Base-by-base conservation (phyloP, 2,329 filamentous ascomycete genomes). In the Ophiostoma ulmi region DNA sequence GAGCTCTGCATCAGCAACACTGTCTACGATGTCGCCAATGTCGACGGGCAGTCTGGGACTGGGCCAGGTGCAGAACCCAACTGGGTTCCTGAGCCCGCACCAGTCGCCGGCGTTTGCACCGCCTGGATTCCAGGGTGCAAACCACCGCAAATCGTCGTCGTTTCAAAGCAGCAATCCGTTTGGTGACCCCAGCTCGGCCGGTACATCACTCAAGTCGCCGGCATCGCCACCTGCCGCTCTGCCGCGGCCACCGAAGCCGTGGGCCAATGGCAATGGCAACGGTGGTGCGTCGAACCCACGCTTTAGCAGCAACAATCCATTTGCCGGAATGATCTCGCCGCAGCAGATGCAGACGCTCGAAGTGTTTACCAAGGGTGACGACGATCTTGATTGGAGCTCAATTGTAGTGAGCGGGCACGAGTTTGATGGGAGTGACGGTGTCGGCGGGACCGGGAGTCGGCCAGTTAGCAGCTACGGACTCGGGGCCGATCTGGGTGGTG, bases 231-330 rank as follows among this genome's bases (percentile, higher is more conserved):
- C 48, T 41, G 70, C 3, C 67, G 20, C 65, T 55, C 70, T 67
- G 44, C 20, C 17, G n/a, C 70, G 22, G 70, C 55, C 74, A 14
- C 67, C 70, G n/a, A 75, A 75, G 55, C 75, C 75, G 39, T 77
- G 75, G 73, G 73, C 71, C 52, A 67, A 71, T 3, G 66, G 65
- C 39, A 14, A 38, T 11, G 38, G 31, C 31, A 31, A 31, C 39
- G 26, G 26, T 13, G 22, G 22, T 36, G 65, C 74, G 70, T 71
- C 75, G 65, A 78, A 78, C 70, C 78, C 76, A 14, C 84, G 86
- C 7, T 86, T 88, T 78, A 87, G 85, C 76, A 87, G 86, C 73
- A 88, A 88, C 77, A 88, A 88, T 74, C 86, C 86, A 1, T 87
- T 87, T 73, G 85, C 83, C 1, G 76, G 81, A 1, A 75, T 78